These are phyloP conservation scores for Lathyrus sativus DNA, from an alignment of 306 rosid species.

Conservation along the genomic window DNA sequence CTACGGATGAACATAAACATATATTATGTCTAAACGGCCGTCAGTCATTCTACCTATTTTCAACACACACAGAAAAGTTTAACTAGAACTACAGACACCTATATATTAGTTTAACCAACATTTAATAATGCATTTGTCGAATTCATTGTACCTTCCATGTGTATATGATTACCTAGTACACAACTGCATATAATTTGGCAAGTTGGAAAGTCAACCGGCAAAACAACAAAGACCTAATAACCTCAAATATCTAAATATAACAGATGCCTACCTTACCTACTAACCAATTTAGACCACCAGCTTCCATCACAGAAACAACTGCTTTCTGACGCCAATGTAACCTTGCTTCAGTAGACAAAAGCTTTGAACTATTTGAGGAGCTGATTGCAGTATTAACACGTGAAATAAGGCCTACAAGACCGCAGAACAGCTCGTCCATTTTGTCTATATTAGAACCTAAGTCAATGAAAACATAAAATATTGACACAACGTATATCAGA, in stretches of 20 bases:
- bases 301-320: constrained; percentile 92
- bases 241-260: constrained; percentile 45
- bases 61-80: background rate
- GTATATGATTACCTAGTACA: constrained; percentile 3
- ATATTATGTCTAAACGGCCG: constrained; percentile 9
- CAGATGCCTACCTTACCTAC: constrained; percentile 98
- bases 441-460: constrained; percentile 60
- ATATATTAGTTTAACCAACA: constrained; percentile 19
- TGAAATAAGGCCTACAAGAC: constrained; percentile 47
- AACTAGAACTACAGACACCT: constrained; percentile 10
- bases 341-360: constrained; percentile 63
- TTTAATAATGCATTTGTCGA: constrained; percentile 6
- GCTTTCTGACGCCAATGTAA: constrained; percentile 90
- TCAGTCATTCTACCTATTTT: background rate
- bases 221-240: constrained; percentile 54
- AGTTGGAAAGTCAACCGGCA: constrained; percentile 11
- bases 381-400: constrained; percentile 47
- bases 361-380: constrained; percentile 61
- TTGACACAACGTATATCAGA: constrained; percentile 72
- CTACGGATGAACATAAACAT: constrained; percentile 5
- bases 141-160: constrained; percentile 25
- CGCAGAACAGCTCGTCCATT: constrained; percentile 57
- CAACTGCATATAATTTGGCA: constrained; percentile 18
- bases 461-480: constrained; percentile 72
- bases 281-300: constrained; percentile 99